Evolutionary conservation across 805 yeast species (phyloP).

Genomic region (Kodamaea jinghongensis): DNA sequence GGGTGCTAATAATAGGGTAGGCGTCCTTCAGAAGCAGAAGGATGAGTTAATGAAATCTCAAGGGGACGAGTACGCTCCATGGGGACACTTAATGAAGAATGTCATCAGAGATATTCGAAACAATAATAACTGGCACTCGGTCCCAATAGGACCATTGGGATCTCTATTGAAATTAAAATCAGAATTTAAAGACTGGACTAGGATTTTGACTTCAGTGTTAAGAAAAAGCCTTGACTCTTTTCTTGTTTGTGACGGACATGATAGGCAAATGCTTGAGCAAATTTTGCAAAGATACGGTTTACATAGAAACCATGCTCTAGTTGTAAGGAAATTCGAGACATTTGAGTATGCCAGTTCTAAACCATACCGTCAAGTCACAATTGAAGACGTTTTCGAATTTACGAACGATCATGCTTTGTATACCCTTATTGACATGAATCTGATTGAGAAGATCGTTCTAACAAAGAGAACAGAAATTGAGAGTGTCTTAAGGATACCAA

Average conservation of each 20-base stretch:
- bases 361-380: slow-evolving; percentile 42
- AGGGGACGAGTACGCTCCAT: slow-evolving; percentile 44
- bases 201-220: slow-evolving; percentile 56
- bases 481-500: slow-evolving; percentile 24
- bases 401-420: slow-evolving; percentile 54
- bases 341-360: slow-evolving; percentile 50
- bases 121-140: slow-evolving; percentile 33
- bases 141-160: slow-evolving; percentile 85
- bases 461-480: slow-evolving; percentile 53
- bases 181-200: slow-evolving; percentile 55
- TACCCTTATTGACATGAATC: slow-evolving; percentile 59
- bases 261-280: slow-evolving; percentile 39
- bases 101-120: slow-evolving; percentile 43
- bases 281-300: slow-evolving; percentile 27
- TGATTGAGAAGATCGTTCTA: slow-evolving; percentile 58
- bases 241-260: slow-evolving; percentile 63
- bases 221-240: slow-evolving; percentile 55
- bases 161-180: slow-evolving; percentile 52
- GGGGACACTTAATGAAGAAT: slow-evolving; percentile 45
- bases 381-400: slow-evolving; percentile 62
- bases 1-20: slow-evolving; percentile 12
- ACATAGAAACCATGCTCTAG: slow-evolving; percentile 24
- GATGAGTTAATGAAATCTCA: slow-evolving; percentile 18
- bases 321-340: slow-evolving; percentile 53
- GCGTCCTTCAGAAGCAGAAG: slow-evolving; percentile 6